Evolutionary conservation across 164 flowering plant genomes (phyloP).

Genomic region (Piper longum): DNA sequence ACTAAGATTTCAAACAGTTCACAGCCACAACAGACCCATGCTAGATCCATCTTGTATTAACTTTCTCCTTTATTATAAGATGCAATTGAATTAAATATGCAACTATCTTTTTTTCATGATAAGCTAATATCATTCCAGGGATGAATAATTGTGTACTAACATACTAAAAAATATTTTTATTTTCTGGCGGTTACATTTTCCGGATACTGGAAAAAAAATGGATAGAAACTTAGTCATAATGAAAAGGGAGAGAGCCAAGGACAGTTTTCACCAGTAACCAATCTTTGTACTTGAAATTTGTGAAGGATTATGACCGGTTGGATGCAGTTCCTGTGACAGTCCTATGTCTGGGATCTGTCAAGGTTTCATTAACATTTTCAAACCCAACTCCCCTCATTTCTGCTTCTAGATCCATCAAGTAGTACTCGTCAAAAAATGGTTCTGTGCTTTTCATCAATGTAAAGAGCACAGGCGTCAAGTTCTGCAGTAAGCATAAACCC

Average conservation of each 20-base stretch:
- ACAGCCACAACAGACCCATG: too few relatives aligned
- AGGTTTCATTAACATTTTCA: constrained; percentile 21
- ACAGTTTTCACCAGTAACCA: neutral
- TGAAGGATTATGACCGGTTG: neutral
- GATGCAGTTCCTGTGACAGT: constrained; percentile 57
- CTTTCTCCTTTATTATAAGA: too few relatives aligned
- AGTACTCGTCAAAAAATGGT: constrained; percentile 66
- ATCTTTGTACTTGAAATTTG: neutral
- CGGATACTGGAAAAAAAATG: neutral
- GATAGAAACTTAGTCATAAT: neutral
- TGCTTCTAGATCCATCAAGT: constrained; percentile 45
- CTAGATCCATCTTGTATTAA: too few relatives aligned
- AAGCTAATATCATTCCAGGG: too few relatives aligned
- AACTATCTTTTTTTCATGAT: too few relatives aligned
- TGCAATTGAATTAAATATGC: too few relatives aligned
- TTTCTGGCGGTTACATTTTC: too few relatives aligned
- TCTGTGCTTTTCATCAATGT: constrained; percentile 72
- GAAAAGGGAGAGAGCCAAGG: neutral
- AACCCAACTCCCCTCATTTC: constrained; percentile 39
- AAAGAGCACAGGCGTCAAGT: constrained; percentile 52
- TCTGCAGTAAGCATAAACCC: constrained; percentile 16
- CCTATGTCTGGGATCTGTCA: constrained; percentile 58
- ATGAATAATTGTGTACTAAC: too few relatives aligned
- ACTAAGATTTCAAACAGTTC: too few relatives aligned
- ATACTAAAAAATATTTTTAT: too few relatives aligned